Conservation (phyloP, 805 yeast genomes). For the Wickerhamomyces alni region DNA sequence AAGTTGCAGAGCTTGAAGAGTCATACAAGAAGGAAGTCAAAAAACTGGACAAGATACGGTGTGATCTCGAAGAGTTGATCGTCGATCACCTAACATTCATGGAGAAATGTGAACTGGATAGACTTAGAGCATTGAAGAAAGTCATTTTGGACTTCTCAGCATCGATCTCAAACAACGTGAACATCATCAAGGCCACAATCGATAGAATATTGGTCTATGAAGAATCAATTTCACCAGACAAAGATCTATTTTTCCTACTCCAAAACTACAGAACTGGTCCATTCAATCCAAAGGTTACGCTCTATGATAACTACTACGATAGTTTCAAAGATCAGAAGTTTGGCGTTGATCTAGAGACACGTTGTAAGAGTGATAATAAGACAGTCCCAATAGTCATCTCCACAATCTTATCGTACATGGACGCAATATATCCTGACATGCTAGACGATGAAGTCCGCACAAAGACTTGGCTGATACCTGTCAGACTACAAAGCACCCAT, state of each 20-base stretch:
- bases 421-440: slow-evolving; percentile 62
- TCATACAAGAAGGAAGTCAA: slow-evolving; percentile 49
- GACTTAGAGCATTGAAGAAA: slow-evolving; percentile 69
- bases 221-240: slow-evolving; percentile 63
- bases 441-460: slow-evolving; percentile 63
- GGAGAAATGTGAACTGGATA: slow-evolving; percentile 79
- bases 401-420: slow-evolving; percentile 59
- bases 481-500: slow-evolving; percentile 56
- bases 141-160: slow-evolving; percentile 70
- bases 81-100: slow-evolving; percentile 69
- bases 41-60: slow-evolving; percentile 58
- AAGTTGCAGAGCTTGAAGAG: slow-evolving; percentile 52
- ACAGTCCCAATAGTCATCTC: slow-evolving; percentile 67
- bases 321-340: slow-evolving; percentile 64
- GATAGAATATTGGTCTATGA: slow-evolving; percentile 61
- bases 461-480: slow-evolving; percentile 62
- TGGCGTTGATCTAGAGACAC: slow-evolving; percentile 70
- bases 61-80: slow-evolving; percentile 67
- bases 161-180: slow-evolving; percentile 53
- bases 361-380: slow-evolving; percentile 65
- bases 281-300: slow-evolving; percentile 63
- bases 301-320: slow-evolving; percentile 77
- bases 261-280: slow-evolving; percentile 69
- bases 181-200: slow-evolving; percentile 49
- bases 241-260: slow-evolving; percentile 60